These are phyloP conservation scores for Saccharomyces hybrid DNA, from an alignment of 1,139 yeast genomes.

Conservation along the genomic window DNA sequence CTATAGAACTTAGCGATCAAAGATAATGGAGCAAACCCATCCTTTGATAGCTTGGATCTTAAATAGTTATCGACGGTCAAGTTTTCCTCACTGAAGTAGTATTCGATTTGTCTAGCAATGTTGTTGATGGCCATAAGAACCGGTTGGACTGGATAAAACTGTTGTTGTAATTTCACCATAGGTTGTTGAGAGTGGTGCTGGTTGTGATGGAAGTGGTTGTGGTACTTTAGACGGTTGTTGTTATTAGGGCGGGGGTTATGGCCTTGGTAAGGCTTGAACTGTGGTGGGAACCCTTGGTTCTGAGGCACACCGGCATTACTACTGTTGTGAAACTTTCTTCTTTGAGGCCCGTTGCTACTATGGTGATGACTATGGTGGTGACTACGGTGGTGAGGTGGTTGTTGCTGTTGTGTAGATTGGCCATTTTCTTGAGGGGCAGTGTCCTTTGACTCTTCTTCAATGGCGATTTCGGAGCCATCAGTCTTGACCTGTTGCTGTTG, in stretches of 20 bases:
- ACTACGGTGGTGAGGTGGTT: slow-evolving; percentile 2
- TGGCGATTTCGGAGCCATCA: neutral
- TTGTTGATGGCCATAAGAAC: slow-evolving; percentile 33
- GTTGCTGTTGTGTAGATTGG: neutral
- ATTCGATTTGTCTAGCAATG: slow-evolving; percentile 60
- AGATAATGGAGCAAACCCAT: slow-evolving; percentile 30
- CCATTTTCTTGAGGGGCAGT: slow-evolving; percentile 1
- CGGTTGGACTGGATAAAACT: slow-evolving; percentile 18
- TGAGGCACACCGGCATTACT: neutral
- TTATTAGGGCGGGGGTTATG: neutral
- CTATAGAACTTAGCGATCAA: slow-evolving; percentile 30
- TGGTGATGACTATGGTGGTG: slow-evolving; percentile 5
- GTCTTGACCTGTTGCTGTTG: slow-evolving; percentile 3
- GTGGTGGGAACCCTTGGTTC: neutral
- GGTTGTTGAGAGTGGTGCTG: slow-evolving; percentile 8
- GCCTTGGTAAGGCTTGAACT: neutral
- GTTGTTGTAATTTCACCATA: slow-evolving; percentile 14
- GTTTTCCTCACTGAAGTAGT: slow-evolving; percentile 83
- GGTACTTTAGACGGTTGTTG: slow-evolving; percentile 2
- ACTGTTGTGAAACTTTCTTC: slow-evolving; percentile 3
- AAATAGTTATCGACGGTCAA: slow-evolving; percentile 36
- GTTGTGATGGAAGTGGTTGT: slow-evolving; percentile 6
- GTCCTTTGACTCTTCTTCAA: slow-evolving; percentile 1
- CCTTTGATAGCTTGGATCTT: slow-evolving; percentile 26
- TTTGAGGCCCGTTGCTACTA: slow-evolving; percentile 4